phyloP scores from a whole-genome alignment of 805 yeast species.

The Zygoascus bituminiphila region DNA sequence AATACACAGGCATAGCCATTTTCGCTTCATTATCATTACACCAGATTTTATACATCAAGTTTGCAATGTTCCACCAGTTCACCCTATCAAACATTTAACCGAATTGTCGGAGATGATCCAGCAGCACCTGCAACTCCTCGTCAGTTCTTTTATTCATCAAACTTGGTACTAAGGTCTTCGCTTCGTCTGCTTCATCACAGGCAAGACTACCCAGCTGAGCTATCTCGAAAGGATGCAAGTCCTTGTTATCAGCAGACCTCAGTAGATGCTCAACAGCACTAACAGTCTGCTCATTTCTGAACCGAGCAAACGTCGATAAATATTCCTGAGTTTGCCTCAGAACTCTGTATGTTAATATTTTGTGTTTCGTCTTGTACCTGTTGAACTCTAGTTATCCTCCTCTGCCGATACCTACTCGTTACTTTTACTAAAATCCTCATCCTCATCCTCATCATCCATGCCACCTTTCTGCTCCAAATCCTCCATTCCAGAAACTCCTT shows the following conservation, averaged over 20 bases:
- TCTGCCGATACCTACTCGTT: constrained; percentile 30
- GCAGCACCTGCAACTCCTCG: constrained; percentile 74
- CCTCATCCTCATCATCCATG: constrained; percentile 29
- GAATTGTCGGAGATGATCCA: constrained; percentile 65
- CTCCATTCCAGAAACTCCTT: constrained; percentile 21
- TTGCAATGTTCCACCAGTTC: too few relatives aligned
- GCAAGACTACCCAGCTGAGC: constrained; percentile 82
- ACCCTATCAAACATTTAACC: constrained; percentile 5
- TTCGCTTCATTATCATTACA: constrained; percentile 7
- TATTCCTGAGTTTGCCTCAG: constrained; percentile 87
- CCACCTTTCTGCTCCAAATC: constrained; percentile 23
- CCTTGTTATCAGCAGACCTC: constrained; percentile 61
- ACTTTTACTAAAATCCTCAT: constrained; percentile 30
- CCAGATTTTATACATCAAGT: too few relatives aligned
- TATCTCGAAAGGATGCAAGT: constrained; percentile 88
- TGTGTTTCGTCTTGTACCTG: neutral
- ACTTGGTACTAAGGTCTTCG: constrained; percentile 88
- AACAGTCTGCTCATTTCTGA: constrained; percentile 85
- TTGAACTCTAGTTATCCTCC: too few relatives aligned
- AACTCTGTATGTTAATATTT: constrained; percentile 36
- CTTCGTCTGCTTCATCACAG: constrained; percentile 96
- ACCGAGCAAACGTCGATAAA: constrained; percentile 76
- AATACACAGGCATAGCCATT: neutral
- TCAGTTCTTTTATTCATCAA: constrained; percentile 72
- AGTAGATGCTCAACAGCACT: constrained; percentile 86